Percentiles rank a stretch among this genome's conserved stretches.
These are phyloP conservation scores for Rhinocladiella similis DNA, from an alignment of 2,329 filamentous ascomycete genomes.

Conservation along the genomic window DNA sequence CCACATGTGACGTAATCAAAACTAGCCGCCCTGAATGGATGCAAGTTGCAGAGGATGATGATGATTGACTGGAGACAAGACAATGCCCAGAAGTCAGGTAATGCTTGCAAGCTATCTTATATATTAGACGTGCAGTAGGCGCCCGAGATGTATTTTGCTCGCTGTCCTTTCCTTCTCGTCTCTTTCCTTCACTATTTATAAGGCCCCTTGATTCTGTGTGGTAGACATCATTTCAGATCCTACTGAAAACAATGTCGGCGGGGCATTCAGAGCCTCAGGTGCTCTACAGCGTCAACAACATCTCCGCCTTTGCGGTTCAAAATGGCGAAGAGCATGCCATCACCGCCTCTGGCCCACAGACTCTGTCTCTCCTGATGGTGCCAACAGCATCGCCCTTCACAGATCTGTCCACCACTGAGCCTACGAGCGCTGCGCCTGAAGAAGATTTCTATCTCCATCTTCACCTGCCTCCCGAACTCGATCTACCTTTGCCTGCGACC, in stretches of 20 bases:
- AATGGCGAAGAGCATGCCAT: conserved; percentile 82
- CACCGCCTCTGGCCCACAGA: conserved; percentile 84
- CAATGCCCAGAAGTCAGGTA: neutral
- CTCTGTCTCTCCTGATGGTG: conserved; percentile 91
- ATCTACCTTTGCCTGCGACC: conserved; percentile 87
- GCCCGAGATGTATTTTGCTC: neutral
- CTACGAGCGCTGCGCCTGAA: conserved; percentile 59
- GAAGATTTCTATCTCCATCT: conserved; percentile 98
- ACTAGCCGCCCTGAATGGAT: neutral
- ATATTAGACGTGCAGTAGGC: conserved; percentile 1
- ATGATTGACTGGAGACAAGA: conserved; percentile 6
- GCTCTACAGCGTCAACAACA: conserved; percentile 67
- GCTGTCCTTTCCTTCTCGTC: neutral
- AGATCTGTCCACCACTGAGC: conserved; percentile 56
- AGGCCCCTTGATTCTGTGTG: neutral
- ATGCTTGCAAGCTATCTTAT: neutral
- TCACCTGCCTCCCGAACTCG: conserved; percentile 89
- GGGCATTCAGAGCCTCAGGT: conserved; percentile 57
- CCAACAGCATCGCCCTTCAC: conserved; percentile 76
- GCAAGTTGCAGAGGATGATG: neutral
- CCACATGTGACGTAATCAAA: conserved; percentile 21
- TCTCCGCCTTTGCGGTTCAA: conserved; percentile 86
- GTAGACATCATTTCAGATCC: neutral
- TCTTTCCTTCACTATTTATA: neutral
- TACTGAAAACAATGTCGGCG: conserved; percentile 34